A percentile compares a stretch with the other conserved stretches of the same genome.
These are phyloP conservation scores for Sisymbrium altissimum DNA, from an alignment of 345 rosid genomes.

Conservation along the genomic window DNA sequence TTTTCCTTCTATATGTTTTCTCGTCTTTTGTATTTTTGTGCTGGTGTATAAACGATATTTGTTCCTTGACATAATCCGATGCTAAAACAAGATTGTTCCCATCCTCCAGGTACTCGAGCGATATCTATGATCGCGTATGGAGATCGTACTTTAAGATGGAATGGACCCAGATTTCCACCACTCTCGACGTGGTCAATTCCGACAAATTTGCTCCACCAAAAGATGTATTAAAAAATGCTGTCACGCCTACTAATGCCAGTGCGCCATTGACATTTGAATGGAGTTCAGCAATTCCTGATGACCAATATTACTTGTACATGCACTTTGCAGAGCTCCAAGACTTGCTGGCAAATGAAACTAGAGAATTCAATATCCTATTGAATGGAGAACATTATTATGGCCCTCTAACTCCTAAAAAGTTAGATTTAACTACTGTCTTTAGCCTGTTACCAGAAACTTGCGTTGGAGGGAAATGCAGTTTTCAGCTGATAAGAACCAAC, in stretches of 20 bases:
- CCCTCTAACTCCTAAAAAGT: not conserved
- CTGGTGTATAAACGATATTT: too few species aligned
- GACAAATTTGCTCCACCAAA: not conserved
- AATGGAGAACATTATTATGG: not conserved
- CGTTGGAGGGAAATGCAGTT: not conserved
- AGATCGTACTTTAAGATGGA: accelerated
- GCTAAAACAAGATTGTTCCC: not conserved
- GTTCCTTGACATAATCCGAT: not conserved
- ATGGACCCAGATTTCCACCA: slow-evolving; percentile 8
- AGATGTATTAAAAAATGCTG: slow-evolving; percentile 13
- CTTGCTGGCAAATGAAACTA: slow-evolving; percentile 1
- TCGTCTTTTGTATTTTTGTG: too few species aligned
- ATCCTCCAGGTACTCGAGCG: slow-evolving; percentile 36
- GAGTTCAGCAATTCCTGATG: not conserved
- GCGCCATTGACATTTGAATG: not conserved
- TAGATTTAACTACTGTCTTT: not conserved
- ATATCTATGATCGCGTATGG: slow-evolving; percentile 38
- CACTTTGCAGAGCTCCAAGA: slow-evolving; percentile 40
- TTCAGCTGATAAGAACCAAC: not conserved
- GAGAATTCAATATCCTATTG: slow-evolving; percentile 10
- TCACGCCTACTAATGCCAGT: not conserved
- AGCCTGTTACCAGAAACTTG: not conserved
- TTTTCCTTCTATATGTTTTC: too few species aligned
- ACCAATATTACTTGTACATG: slow-evolving; percentile 10
- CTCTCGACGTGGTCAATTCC: not conserved